These are phyloP conservation scores for Fennellomyces sp. DNA, from an alignment of 371 early-diverging fungal species.

Conservation along the genomic window DNA sequence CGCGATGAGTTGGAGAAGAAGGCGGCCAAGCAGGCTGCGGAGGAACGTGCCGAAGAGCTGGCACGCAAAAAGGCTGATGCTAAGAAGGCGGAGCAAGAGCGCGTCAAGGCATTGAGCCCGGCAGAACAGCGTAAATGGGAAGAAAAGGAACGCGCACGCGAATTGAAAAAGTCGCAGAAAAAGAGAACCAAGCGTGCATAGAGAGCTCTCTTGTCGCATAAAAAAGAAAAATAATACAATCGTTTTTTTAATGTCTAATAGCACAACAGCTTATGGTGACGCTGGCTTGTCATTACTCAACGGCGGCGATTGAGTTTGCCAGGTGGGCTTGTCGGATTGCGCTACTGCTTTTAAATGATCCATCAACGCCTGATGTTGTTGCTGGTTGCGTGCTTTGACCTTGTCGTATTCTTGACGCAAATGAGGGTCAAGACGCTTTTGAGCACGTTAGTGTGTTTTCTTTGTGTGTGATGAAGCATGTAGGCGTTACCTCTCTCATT, in stretches of 20 bases:
- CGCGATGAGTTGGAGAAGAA: conserved; percentile 50
- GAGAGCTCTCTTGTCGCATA: not conserved
- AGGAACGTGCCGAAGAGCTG: conserved; percentile 56
- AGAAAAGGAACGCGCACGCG: conserved; percentile 70
- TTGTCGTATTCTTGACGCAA: conserved; percentile 36
- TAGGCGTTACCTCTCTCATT: conserved; percentile 45
- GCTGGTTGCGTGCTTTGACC: conserved; percentile 21
- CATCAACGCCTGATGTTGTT: conserved; percentile 30
- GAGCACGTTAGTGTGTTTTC: not conserved
- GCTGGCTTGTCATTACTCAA: conserved; percentile 5
- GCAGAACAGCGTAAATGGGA: conserved; percentile 79
- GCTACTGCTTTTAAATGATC: conserved; percentile 45
- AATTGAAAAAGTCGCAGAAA: conserved; percentile 63
- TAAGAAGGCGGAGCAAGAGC: conserved; percentile 72
- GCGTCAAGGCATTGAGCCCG: conserved; percentile 61
- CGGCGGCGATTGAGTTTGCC: conserved; percentile 18
- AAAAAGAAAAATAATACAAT: not conserved
- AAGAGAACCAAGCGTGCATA: conserved; percentile 50
- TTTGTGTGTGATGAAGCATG: not conserved
- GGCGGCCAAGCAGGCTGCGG: conserved; percentile 48
- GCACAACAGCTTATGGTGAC: not conserved
- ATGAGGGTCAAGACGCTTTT: conserved; percentile 37
- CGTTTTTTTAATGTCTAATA: not conserved
- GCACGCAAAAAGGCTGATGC: conserved; percentile 57
- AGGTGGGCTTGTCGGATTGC: conserved; percentile 37